A percentile compares a stretch with the other conserved stretches of the same genome.
phyloP scores from a whole-genome alignment of 139 green algal species.

The Closterium sp. region DNA sequence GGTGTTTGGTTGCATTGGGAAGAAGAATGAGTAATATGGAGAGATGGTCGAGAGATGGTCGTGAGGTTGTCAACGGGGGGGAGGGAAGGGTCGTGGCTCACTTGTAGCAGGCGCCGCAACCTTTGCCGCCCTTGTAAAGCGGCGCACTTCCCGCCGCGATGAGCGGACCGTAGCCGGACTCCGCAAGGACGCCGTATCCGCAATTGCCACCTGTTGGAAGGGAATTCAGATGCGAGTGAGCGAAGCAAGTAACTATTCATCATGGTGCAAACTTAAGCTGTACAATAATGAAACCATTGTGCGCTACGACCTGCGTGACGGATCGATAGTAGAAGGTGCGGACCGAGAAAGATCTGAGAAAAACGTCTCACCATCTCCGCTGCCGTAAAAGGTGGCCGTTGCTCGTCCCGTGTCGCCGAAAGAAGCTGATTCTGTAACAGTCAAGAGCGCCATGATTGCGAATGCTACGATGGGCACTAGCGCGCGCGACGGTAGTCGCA shows the following conservation, averaged over 20 bases:
- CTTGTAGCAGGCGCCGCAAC: slow-evolving; percentile 11
- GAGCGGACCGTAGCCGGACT: not conserved
- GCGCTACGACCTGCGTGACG: not conserved
- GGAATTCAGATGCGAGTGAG: not conserved
- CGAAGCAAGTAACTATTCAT: not conserved
- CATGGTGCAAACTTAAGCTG: not conserved
- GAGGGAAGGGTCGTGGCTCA: not conserved
- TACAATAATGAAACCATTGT: not conserved
- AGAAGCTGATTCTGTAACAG: not conserved
- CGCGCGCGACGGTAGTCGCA: not conserved
- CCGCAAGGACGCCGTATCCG: not conserved
- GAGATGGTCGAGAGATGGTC: not conserved
- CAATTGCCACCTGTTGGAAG: not conserved
- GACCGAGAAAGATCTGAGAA: not conserved
- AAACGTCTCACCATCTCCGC: not conserved
- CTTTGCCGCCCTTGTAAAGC: not conserved
- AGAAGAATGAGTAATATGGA: not conserved
- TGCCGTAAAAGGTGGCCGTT: not conserved
- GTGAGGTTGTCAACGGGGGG: not conserved
- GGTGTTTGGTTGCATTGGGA: too few species aligned
- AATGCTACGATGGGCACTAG: not conserved
- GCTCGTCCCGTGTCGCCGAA: not conserved
- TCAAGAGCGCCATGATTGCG: not conserved
- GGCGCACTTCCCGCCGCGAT: slow-evolving; percentile 11
- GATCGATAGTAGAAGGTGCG: not conserved